These are phyloP conservation scores for Boletus rubescentipes DNA, from an alignment of 768 basidiomycete species.

Conservation along the genomic window DNA sequence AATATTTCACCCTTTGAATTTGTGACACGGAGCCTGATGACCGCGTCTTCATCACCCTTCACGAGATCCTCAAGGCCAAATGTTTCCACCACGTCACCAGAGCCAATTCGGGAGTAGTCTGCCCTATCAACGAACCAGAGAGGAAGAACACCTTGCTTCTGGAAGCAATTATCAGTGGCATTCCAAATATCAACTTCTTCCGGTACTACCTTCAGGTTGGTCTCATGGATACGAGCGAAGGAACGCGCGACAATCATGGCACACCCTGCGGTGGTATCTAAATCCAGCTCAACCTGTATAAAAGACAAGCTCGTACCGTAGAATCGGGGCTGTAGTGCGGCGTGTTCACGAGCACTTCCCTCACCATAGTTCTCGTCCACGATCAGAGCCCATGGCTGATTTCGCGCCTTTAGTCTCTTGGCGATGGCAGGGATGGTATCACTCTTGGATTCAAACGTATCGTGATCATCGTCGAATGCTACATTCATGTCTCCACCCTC, in stretches of 20 bases:
- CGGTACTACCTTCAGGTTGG: slow-evolving; percentile 79
- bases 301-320: slow-evolving; percentile 52
- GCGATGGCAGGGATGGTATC: slow-evolving; percentile 92
- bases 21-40: slow-evolving; percentile 61
- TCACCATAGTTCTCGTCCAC: slow-evolving; percentile 99
- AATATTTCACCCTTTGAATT: slow-evolving; percentile 61
- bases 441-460: slow-evolving; percentile 39
- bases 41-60: slow-evolving; percentile 40
- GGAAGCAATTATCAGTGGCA: slow-evolving; percentile 9
- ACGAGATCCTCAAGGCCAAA: slow-evolving; percentile 74
- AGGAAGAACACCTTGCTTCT: slow-evolving; percentile 98
- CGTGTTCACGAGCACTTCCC: slow-evolving; percentile 96
- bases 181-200: neutral
- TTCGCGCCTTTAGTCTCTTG: slow-evolving; percentile 79
- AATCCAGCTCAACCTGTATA: neutral
- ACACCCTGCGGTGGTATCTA: slow-evolving; percentile 53
- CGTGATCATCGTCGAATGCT: slow-evolving; percentile 75
- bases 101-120: slow-evolving; percentile 81
- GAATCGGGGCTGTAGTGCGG: slow-evolving; percentile 94
- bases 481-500: slow-evolving; percentile 92
- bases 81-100: slow-evolving; percentile 83
- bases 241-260: slow-evolving; percentile 86
- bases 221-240: slow-evolving; percentile 98
- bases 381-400: slow-evolving; percentile 89
- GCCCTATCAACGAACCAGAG: slow-evolving; percentile 88